These are phyloP conservation scores for Basipetospora chlamydospora DNA, from an alignment of 2,329 filamentous ascomycete species.

Conservation along the genomic window DNA sequence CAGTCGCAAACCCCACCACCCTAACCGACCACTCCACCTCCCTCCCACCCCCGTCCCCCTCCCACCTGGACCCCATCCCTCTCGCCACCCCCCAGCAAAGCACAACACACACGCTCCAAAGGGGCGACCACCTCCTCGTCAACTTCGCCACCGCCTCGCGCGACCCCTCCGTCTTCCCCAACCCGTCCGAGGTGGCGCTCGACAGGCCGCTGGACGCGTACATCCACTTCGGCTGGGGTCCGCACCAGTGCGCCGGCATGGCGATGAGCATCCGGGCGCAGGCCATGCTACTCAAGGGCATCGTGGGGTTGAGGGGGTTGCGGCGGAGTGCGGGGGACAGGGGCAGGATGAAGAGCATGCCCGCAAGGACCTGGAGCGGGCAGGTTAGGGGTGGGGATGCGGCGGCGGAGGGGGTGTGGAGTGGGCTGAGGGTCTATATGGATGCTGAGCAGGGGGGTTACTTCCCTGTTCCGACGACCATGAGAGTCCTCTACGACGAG, in stretches of 20 bases:
- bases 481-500: not conserved
- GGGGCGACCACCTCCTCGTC: constrained; percentile 34
- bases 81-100: constrained; percentile 4
- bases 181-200: constrained; percentile 32
- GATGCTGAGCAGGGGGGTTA: not conserved
- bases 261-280: constrained; percentile 2
- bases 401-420: not conserved
- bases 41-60: constrained; percentile 8
- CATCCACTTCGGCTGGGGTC: constrained; percentile 35
- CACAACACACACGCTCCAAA: constrained; percentile 15
- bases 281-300: not conserved
- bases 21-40: constrained; percentile 14
- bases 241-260: constrained; percentile 14
- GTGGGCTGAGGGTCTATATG: not conserved
- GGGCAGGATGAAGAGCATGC: constrained; percentile 1
- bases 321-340: not conserved
- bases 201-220: constrained; percentile 35
- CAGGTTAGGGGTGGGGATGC: not conserved
- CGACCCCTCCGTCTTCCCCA: constrained; percentile 32
- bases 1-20: constrained; percentile 19
- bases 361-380: not conserved
- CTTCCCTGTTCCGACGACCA: constrained; percentile 1
- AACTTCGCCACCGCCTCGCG: constrained; percentile 33
- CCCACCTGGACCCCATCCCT: constrained; percentile 8
- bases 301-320: not conserved